Conservation (phyloP, 768 basidiomycete species). For the Lactifluus hygrophoroides region DNA sequence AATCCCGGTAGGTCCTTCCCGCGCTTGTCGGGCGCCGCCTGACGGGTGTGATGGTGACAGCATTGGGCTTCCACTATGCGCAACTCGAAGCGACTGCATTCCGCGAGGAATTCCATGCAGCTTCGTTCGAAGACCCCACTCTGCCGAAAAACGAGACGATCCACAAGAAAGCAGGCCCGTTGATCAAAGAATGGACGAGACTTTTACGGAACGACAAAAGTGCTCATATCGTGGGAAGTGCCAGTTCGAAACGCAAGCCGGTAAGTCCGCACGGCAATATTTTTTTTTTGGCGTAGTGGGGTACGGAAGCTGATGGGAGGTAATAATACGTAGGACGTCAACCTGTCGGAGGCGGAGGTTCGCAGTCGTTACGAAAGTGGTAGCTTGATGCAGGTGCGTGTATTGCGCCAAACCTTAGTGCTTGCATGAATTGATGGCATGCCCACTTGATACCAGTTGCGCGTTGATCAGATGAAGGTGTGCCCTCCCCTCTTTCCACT, state of each 20-base stretch:
- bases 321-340: conserved; percentile 39
- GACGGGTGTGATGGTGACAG: conserved; percentile 30
- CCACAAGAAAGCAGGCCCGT: conserved; percentile 55
- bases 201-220: conserved; percentile 54
- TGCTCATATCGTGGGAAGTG: conserved; percentile 39
- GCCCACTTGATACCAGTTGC: conserved; percentile 38
- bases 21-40: not conserved
- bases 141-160: conserved; percentile 69
- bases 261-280: conserved; percentile 37
- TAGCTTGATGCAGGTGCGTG: conserved; percentile 52
- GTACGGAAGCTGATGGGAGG: not conserved
- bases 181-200: conserved; percentile 65
- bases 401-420: not conserved
- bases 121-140: conserved; percentile 75
- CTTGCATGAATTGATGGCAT: conserved; percentile 1
- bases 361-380: conserved; percentile 55
- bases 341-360: conserved; percentile 65
- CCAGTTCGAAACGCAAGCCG: conserved; percentile 63
- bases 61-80: conserved; percentile 80
- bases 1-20: conserved; percentile 62
- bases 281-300: too few relatives aligned
- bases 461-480: conserved; percentile 74
- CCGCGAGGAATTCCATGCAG: conserved; percentile 76
- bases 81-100: conserved; percentile 91
- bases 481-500: conserved; percentile 14